Conservation (phyloP, 257 asterid species). For the Apocynum venetum region DNA sequence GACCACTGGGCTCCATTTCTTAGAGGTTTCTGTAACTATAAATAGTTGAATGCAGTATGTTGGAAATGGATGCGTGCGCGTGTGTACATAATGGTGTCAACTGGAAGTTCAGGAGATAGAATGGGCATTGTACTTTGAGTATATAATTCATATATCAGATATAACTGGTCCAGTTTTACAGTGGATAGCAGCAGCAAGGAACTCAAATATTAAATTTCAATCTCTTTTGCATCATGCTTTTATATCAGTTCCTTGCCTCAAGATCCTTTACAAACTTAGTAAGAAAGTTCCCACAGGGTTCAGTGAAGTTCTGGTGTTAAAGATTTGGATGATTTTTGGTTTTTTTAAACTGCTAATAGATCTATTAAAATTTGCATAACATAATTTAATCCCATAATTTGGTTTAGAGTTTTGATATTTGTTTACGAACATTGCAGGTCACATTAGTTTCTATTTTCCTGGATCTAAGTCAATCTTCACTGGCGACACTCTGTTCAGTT, state of each 20-base stretch:
- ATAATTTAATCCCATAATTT: not conserved
- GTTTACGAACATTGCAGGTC: conserved; percentile 44
- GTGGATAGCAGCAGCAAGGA: not conserved
- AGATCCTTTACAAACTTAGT: not conserved
- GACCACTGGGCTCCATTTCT: not conserved
- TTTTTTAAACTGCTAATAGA: not conserved
- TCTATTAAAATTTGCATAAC: not conserved
- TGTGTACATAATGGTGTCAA: too few relatives aligned
- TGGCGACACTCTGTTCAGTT: conserved; percentile 92
- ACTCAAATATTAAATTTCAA: not conserved
- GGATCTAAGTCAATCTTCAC: conserved; percentile 81
- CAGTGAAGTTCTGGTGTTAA: not conserved
- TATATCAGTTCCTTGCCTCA: not conserved
- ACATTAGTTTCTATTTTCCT: conserved; percentile 85
- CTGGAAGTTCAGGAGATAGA: not conserved
- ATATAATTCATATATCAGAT: not conserved
- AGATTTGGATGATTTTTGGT: not conserved
- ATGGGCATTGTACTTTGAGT: not conserved
- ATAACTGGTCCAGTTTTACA: not conserved
- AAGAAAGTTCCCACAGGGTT: not conserved
- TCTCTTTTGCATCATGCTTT: not conserved
- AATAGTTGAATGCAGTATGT: not conserved
- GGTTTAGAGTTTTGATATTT: not conserved
- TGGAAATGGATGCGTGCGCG: not conserved
- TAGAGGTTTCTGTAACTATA: not conserved